These are phyloP conservation scores for Fusarium sp. DNA, from an alignment of 2,329 filamentous ascomycete genomes.

Conservation along the genomic window DNA sequence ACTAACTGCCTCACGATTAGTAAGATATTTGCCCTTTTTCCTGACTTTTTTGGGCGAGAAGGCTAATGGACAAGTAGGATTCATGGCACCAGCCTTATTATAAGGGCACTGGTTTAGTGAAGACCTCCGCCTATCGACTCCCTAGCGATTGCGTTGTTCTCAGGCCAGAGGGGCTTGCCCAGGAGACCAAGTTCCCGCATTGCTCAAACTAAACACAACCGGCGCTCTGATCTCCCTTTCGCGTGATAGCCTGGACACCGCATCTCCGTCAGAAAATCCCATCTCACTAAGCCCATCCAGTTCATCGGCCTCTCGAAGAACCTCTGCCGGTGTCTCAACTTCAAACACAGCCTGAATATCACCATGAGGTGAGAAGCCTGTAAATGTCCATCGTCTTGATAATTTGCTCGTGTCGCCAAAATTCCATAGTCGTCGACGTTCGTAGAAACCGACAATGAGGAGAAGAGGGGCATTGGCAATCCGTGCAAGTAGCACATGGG, in stretches of 20 bases:
- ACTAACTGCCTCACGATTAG: no score
- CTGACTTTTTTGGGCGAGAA: no score
- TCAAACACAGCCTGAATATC: conserved; percentile 73
- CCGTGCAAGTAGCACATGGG: conserved; percentile 74
- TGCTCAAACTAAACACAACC: conserved; percentile 10
- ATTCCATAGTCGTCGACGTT: conserved; percentile 56
- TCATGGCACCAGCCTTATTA: no score
- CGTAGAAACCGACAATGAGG: conserved; percentile 69
- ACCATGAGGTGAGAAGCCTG: conserved; percentile 64
- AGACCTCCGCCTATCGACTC: no score
- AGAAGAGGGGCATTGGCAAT: conserved; percentile 73
- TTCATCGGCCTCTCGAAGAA: conserved; percentile 18
- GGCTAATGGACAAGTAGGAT: no score
- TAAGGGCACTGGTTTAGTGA: no score
- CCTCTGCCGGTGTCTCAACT: conserved; percentile 62
- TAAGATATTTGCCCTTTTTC: no score
- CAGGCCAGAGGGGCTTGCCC: not conserved
- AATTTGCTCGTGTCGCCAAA: not conserved
- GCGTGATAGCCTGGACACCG: conserved; percentile 16
- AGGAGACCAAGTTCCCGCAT: conserved; percentile 5
- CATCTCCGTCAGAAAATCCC: conserved; percentile 24
- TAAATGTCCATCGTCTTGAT: conserved; percentile 57
- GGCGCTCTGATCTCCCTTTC: conserved; percentile 13
- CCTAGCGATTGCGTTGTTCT: no score
- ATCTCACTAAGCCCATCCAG: conserved; percentile 25